These are phyloP conservation scores for Rosellinia necatrix DNA, from an alignment of 2,329 filamentous ascomycete species.

Conservation along the genomic window DNA sequence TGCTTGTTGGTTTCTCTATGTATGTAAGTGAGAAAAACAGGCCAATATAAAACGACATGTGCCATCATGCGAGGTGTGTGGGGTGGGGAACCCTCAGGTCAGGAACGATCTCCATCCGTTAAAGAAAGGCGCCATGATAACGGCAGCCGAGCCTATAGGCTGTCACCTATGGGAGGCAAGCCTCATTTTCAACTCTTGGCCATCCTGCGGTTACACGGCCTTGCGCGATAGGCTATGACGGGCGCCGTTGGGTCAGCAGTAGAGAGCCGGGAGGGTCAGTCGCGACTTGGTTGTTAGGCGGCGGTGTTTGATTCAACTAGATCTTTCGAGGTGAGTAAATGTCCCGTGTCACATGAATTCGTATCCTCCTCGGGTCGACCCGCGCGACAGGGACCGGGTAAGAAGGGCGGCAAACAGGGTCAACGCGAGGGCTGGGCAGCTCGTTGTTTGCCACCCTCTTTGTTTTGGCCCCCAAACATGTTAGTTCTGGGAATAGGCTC, in stretches of 20 bases:
- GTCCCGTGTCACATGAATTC: conserved; percentile 4
- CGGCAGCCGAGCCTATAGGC: conserved; percentile 17
- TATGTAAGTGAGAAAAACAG: conserved; percentile 18
- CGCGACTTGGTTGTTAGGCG: background rate
- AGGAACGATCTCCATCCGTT: conserved; percentile 4
- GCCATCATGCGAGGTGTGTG: conserved; percentile 2
- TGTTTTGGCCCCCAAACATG: conserved; percentile 9
- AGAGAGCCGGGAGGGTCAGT: background rate
- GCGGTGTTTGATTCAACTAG: background rate
- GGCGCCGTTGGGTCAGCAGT: background rate
- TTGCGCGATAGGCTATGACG: background rate
- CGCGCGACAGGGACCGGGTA: background rate
- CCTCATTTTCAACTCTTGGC: conserved; percentile 5
- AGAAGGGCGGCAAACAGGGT: background rate
- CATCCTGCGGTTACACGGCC: background rate
- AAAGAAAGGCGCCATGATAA: conserved; percentile 9
- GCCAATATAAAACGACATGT: conserved; percentile 8
- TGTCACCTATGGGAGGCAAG: background rate
- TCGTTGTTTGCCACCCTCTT: background rate
- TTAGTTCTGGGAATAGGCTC: conserved; percentile 1
- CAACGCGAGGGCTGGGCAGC: background rate
- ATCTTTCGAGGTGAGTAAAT: background rate
- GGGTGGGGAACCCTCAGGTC: conserved; percentile 1
- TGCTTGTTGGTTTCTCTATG: conserved; percentile 18
- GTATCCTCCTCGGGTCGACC: conserved; percentile 15